phyloP scores from a whole-genome alignment of 73 alveolate species.

The Tetrahymena borealis region DNA sequence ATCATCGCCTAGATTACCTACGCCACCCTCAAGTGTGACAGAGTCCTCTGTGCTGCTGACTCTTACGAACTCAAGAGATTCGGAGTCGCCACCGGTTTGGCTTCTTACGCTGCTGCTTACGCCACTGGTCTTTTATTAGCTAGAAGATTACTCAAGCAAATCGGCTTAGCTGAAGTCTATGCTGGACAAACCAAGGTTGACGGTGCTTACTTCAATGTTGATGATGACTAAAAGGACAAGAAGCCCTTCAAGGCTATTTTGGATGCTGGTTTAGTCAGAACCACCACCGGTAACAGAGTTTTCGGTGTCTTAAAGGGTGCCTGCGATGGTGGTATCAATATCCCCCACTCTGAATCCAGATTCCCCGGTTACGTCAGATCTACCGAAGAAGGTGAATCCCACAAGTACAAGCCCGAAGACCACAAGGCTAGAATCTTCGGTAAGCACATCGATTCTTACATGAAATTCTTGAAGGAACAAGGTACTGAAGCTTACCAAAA shows the following conservation, averaged over 20 bases:
- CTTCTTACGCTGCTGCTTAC: conserved; percentile 99
- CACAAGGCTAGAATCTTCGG: conserved; percentile 99
- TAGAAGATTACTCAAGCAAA: conserved; percentile 89
- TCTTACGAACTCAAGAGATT: conserved; percentile 90
- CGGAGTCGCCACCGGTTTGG: conserved; percentile 96
- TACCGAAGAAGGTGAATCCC: conserved; percentile 68
- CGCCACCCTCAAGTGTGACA: conserved; percentile 97
- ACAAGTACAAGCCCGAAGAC: conserved; percentile 79
- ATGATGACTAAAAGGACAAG: conserved; percentile 57
- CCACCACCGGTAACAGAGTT: conserved; percentile 99
- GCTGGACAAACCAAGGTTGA: conserved; percentile 83
- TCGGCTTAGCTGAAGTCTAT: conserved; percentile 87
- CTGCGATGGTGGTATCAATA: conserved; percentile 98
- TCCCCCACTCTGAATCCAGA: conserved; percentile 97
- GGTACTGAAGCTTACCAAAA: conserved; percentile 65
- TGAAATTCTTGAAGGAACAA: conserved; percentile 82
- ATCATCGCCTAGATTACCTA: conserved; percentile 90
- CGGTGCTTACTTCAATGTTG: conserved; percentile 90
- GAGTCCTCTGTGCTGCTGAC: conserved; percentile 92
- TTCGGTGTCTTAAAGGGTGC: conserved; percentile 99
- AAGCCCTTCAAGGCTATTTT: conserved; percentile 98
- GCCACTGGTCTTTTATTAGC: conserved; percentile 99
- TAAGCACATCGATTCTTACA: conserved; percentile 90
- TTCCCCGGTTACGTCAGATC: conserved; percentile 97
- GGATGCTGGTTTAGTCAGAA: conserved; percentile 98